phyloP scores from a whole-genome alignment of 495 filamentous ascomycete species.

The Daldinia vernicosa region DNA sequence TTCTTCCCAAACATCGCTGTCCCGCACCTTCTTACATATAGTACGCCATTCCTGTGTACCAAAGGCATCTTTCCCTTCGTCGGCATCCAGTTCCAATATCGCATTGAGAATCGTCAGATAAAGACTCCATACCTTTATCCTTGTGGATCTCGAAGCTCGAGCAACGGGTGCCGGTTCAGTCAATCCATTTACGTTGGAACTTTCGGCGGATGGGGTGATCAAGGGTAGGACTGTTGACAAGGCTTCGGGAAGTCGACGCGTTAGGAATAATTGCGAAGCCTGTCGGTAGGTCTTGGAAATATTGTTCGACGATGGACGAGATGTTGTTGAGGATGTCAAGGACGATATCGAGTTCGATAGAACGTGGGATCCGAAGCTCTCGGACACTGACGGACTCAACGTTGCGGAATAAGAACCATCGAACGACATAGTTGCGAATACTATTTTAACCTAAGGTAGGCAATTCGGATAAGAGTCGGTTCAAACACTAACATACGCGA shows the following conservation, averaged over 20 bases:
- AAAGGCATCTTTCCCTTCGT: slow-evolving; percentile 88
- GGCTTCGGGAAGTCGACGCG: slow-evolving; percentile 88
- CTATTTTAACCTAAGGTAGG: background rate
- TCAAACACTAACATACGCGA: slow-evolving; percentile 30
- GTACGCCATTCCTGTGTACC: slow-evolving; percentile 83
- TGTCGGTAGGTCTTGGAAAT: slow-evolving; percentile 88
- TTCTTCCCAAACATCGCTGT: slow-evolving; percentile 91
- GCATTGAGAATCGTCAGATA: slow-evolving; percentile 93
- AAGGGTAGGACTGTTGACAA: slow-evolving; percentile 83
- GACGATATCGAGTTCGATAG: slow-evolving; percentile 60
- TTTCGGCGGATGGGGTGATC: slow-evolving; percentile 61
- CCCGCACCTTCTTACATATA: slow-evolving; percentile 79
- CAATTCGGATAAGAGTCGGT: slow-evolving; percentile 22
- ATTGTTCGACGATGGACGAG: slow-evolving; percentile 66
- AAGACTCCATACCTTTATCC: slow-evolving; percentile 96
- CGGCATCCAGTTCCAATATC: slow-evolving; percentile 84
- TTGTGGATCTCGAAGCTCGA: slow-evolving; percentile 73
- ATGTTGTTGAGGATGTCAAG: slow-evolving; percentile 55
- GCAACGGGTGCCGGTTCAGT: slow-evolving; percentile 72
- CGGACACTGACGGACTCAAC: slow-evolving; percentile 46
- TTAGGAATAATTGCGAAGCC: slow-evolving; percentile 89
- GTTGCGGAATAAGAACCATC: slow-evolving; percentile 52
- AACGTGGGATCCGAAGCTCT: slow-evolving; percentile 46
- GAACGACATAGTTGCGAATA: slow-evolving; percentile 49
- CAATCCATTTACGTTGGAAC: slow-evolving; percentile 47